Evolutionary conservation across 75 land plant genomes (phyloP).

Genomic region (Ceratopteris richardii): DNA sequence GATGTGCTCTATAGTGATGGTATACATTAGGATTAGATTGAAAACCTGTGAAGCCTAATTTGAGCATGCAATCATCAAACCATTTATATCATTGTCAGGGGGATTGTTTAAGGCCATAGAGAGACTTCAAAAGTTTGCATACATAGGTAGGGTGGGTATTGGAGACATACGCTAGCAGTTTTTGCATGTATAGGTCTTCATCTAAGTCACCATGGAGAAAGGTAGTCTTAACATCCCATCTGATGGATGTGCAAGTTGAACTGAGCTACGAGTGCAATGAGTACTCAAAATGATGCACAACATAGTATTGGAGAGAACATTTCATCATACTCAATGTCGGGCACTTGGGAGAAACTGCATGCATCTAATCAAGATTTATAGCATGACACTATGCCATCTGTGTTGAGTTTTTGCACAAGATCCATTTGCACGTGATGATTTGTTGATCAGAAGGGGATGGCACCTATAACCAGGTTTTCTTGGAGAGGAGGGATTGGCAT

Average conservation of each 20-base stretch:
- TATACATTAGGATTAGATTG: background rate
- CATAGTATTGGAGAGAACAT: background rate
- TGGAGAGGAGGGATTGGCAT: too few relatives aligned
- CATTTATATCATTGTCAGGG: background rate
- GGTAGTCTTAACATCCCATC: conserved; percentile 4
- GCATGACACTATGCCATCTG: background rate
- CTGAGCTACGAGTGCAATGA: background rate
- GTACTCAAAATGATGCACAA: background rate
- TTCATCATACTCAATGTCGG: background rate
- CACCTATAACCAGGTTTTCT: too few relatives aligned
- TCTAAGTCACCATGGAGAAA: conserved; percentile 1
- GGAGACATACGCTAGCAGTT: conserved; percentile 1
- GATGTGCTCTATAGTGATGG: too few relatives aligned
- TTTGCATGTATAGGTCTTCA: background rate
- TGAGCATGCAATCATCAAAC: conserved; percentile 4
- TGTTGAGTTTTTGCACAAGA: too few relatives aligned
- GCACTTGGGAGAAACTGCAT: background rate
- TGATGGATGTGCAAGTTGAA: too few relatives aligned
- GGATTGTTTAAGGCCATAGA: too few relatives aligned
- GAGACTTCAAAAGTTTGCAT: too few relatives aligned
- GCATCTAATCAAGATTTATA: background rate
- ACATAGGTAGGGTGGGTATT: background rate
- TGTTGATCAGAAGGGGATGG: too few relatives aligned
- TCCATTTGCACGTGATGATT: too few relatives aligned
- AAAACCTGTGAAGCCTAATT: background rate